A percentile compares a stretch with the other conserved stretches of the same genome.
phyloP scores from a whole-genome alignment of 768 basidiomycete species.

The Mycena rosella region DNA sequence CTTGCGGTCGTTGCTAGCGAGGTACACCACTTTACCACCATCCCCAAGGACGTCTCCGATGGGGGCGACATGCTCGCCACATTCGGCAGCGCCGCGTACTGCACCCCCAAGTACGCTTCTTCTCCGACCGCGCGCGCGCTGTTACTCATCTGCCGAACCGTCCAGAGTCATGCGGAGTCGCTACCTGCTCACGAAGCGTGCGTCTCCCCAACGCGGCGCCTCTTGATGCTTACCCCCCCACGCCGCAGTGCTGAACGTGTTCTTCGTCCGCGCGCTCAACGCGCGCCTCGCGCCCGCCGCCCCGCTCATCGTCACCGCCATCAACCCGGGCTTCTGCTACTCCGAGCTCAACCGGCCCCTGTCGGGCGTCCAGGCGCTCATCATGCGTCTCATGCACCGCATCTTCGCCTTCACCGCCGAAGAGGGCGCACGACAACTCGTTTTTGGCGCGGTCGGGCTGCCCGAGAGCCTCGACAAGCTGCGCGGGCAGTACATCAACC shows the following conservation, averaged over 20 bases:
- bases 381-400: neutral
- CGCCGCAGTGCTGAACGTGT: too few species aligned
- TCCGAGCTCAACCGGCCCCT: too few species aligned
- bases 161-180: neutral
- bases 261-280: too few species aligned
- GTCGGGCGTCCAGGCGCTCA: neutral
- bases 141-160: neutral
- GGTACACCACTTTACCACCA: constrained; percentile 35
- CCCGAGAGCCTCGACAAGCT: constrained; percentile 36
- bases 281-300: neutral
- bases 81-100: constrained; percentile 36
- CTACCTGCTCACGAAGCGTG: constrained; percentile 30
- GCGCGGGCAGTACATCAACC: constrained; percentile 47
- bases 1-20: constrained; percentile 45
- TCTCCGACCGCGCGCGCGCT: too few species aligned
- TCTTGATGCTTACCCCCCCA: too few species aligned
- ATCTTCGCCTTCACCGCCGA: constrained; percentile 54
- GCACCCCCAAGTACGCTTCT: constrained; percentile 16
- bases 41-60: constrained; percentile 12
- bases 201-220: neutral
- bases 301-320: too few species aligned
- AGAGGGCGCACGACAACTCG: constrained; percentile 49
- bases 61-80: constrained; percentile 28
- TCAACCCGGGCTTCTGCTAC: too few species aligned
- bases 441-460: constrained; percentile 50